These are phyloP conservation scores for Alternaria hordeiaustralica DNA, from an alignment of 2,329 filamentous ascomycete species.

Conservation along the genomic window DNA sequence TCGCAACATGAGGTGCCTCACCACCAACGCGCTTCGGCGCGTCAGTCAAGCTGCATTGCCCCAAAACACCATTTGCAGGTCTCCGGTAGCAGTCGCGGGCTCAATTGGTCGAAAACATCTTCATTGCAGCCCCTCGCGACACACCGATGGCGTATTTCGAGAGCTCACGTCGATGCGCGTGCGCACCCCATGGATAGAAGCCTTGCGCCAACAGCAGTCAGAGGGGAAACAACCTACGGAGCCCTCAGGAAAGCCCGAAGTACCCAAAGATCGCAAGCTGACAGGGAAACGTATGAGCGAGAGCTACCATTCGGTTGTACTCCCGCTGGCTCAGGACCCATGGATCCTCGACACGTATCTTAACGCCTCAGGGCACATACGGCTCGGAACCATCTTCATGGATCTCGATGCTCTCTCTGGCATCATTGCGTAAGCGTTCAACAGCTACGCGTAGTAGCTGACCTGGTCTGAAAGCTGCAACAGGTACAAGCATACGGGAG, in stretches of 20 bases:
- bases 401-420: slow-evolving; percentile 80
- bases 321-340: slow-evolving; percentile 74
- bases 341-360: slow-evolving; percentile 81
- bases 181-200: slow-evolving; percentile 73
- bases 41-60: slow-evolving; percentile 9
- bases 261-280: slow-evolving; percentile 61
- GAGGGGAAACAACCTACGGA: slow-evolving; percentile 40
- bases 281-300: slow-evolving; percentile 73
- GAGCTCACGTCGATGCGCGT: slow-evolving; percentile 56
- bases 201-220: slow-evolving; percentile 61
- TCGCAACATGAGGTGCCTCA: slow-evolving; percentile 29
- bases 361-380: slow-evolving; percentile 76
- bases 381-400: slow-evolving; percentile 76
- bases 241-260: slow-evolving; percentile 40
- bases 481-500: slow-evolving; percentile 72
- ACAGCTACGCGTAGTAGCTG: slow-evolving; percentile 61
- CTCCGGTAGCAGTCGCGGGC: background rate
- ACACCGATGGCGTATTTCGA: slow-evolving; percentile 66
- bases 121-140: slow-evolving; percentile 30
- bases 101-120: slow-evolving; percentile 23
- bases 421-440: slow-evolving; percentile 65
- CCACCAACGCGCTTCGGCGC: slow-evolving; percentile 27
- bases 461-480: slow-evolving; percentile 19
- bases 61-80: slow-evolving; percentile 4
- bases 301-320: slow-evolving; percentile 71